Evolutionary conservation across 192 early-diverging fungal genomes (phyloP).

Genomic region (Umbelopsis sp.): DNA sequence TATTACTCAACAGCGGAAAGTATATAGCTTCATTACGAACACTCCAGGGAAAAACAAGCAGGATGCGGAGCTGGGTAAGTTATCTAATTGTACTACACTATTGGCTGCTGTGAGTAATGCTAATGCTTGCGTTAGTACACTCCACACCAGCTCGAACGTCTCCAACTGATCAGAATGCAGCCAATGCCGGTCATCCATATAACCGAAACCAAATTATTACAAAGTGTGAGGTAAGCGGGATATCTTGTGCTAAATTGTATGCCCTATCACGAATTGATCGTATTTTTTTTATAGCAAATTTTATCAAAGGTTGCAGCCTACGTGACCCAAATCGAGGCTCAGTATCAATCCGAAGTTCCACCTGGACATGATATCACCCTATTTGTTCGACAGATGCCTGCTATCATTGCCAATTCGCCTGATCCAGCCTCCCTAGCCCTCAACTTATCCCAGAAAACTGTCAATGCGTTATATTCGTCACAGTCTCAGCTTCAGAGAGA

Average conservation of each 20-base stretch:
- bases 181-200: not conserved
- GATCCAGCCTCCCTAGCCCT: conserved; percentile 76
- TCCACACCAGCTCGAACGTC: not conserved
- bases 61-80: conserved; percentile 7
- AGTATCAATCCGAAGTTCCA: conserved; percentile 62
- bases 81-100: not conserved
- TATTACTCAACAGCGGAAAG: not conserved
- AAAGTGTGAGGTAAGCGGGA: not conserved
- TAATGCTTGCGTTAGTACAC: not conserved
- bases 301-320: conserved; percentile 7
- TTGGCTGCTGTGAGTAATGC: not conserved
- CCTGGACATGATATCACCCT: conserved; percentile 76
- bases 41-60: not conserved
- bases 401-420: conserved; percentile 63
- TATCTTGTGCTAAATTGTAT: not conserved
- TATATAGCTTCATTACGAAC: not conserved
- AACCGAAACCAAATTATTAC: not conserved
- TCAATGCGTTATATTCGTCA: conserved; percentile 78
- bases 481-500: conserved; percentile 75
- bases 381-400: conserved; percentile 71
- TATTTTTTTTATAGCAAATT: not conserved
- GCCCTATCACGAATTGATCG: not conserved
- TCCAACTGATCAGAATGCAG: not conserved
- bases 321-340: not conserved
- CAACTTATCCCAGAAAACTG: conserved; percentile 83